Evolutionary conservation across 306 rosid species (phyloP).

Genomic region (cucumber (Cucumis sativus)): Cucumber_9930_V3 NC_026660.2:18492501-18493000

Average conservation of each 20-base stretch:
- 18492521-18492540: neutral
- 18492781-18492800: neutral
- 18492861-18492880: neutral
- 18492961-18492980: conserved; percentile 31
- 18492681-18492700: neutral
- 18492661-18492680: neutral
- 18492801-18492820: neutral
- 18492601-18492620: neutral
- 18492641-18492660: neutral
- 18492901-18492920: neutral
- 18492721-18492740: neutral
- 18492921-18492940: conserved; percentile 50
- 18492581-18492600: neutral
- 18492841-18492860: neutral
- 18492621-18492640: neutral
- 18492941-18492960: conserved; percentile 61
- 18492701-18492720: neutral
- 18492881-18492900: neutral
- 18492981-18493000: neutral
- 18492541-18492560: neutral
- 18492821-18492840: neutral
- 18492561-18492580: neutral
- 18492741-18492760: neutral
- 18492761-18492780: neutral
- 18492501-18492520: conserved; percentile 8